These are phyloP conservation scores for Tuber melanosporum DNA, from an alignment of 495 filamentous ascomycete species.

Conservation along the genomic window DNA sequence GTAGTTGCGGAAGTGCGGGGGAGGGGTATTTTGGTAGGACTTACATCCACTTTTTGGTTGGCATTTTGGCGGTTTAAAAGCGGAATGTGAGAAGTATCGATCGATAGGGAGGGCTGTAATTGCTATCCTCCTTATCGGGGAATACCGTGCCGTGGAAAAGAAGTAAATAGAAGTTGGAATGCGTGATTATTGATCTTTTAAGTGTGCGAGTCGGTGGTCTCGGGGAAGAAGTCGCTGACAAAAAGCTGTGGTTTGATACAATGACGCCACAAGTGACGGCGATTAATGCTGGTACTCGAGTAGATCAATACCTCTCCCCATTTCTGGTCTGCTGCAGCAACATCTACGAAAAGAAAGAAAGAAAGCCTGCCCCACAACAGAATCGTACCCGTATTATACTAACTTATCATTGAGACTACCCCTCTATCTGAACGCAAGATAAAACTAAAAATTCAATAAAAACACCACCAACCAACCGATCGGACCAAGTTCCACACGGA, in stretches of 20 bases:
- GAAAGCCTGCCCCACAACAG: not conserved
- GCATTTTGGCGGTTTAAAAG: slow-evolving; percentile 38
- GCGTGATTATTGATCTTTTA: not conserved
- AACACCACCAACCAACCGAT: not conserved
- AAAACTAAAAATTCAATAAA: not conserved
- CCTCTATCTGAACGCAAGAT: not conserved
- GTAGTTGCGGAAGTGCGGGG: slow-evolving; percentile 9
- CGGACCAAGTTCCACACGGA: not conserved
- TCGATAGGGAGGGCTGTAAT: not conserved
- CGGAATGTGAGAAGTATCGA: not conserved
- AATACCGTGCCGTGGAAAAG: not conserved
- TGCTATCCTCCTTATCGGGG: not conserved
- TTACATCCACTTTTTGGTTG: slow-evolving; percentile 76
- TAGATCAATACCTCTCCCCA: slow-evolving; percentile 8
- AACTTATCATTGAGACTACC: slow-evolving; percentile 6
- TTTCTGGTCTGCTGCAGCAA: not conserved
- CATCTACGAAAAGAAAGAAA: not conserved
- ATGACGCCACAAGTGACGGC: not conserved
- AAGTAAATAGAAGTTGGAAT: slow-evolving; percentile 12
- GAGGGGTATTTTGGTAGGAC: slow-evolving; percentile 39
- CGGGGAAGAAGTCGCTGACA: slow-evolving; percentile 25
- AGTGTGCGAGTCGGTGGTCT: not conserved
- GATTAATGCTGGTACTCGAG: not conserved
- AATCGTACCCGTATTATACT: not conserved
- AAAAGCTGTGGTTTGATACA: slow-evolving; percentile 2